Evolutionary conservation across 2,329 filamentous ascomycete genomes (phyloP).

Genomic region (Penicillium fuscoglaucum): DNA sequence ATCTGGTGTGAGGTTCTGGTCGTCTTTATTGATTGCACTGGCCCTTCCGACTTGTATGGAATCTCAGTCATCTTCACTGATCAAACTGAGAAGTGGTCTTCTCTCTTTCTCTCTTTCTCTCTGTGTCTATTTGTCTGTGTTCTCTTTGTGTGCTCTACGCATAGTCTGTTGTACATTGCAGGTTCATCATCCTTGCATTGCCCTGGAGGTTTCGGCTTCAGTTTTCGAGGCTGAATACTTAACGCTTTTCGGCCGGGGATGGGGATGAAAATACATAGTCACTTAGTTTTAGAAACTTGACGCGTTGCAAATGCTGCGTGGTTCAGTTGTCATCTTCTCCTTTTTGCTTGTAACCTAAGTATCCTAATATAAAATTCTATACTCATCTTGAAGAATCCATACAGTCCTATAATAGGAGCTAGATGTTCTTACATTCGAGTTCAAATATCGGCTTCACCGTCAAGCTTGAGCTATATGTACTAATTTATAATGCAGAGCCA

Average conservation of each 20-base stretch:
- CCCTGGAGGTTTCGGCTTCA: neutral
- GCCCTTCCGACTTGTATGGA: conserved; percentile 1
- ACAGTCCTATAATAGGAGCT: neutral
- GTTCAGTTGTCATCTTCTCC: neutral
- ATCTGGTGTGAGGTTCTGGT: conserved; percentile 25
- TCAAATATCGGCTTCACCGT: neutral
- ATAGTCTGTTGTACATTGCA: conserved; percentile 12
- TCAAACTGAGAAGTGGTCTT: conserved; percentile 28
- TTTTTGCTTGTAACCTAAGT: neutral
- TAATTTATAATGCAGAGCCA: too few species aligned
- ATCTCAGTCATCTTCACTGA: conserved; percentile 35
- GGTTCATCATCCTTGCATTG: conserved; percentile 3
- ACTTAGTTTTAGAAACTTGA: neutral
- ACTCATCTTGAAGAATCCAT: neutral
- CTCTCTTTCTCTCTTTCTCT: conserved; percentile 8
- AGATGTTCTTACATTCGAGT: neutral
- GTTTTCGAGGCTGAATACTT: conserved; percentile 1
- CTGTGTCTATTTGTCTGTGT: neutral
- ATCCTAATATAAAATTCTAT: too few species aligned
- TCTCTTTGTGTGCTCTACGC: conserved; percentile 2
- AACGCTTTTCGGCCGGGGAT: conserved; percentile 1
- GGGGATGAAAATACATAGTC: conserved; percentile 8
- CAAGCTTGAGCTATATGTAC: too few species aligned
- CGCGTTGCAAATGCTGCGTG: neutral
- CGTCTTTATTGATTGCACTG: conserved; percentile 42